Base-by-base conservation (phyloP, 2,329 filamentous ascomycete genomes). In the Beauveria brongniartii region DNA sequence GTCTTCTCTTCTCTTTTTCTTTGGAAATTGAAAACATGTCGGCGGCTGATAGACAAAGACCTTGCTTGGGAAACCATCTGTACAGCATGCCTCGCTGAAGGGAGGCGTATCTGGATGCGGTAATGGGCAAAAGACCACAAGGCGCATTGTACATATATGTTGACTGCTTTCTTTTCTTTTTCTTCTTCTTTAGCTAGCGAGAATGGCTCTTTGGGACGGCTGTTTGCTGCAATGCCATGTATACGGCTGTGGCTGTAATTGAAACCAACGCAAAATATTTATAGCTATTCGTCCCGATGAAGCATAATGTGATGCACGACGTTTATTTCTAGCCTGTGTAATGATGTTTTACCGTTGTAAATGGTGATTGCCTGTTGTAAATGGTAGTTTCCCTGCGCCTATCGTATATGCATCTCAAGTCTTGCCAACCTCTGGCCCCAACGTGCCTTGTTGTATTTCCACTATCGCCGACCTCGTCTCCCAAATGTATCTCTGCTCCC, bases 401-500 rank as follows among this genome's bases (percentile, higher is more conserved):
- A 10, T 30, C 14, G 12, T 58, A 24, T 37, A 50, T 48, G 44
- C 55, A 20, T 26, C 12, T 48, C 5, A n/a, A 40, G 20, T 52
- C 9, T 30, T 34, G 9, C 22, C 18, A 20, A 16, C 12, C 5
- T 28, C 7, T 37, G 6, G 26, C 28, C 9, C 18, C 26, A n/a
- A 14, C 18, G 5, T 5, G 10, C 22, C 16, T 46, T 44, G 6
- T 22, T 20, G 16, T 4, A 6, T 18, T 41, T 26, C 20, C 7
- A 47, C 28, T 43, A 56, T 8, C 54, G 54, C 16, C 54, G 46
- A 34, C 44, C 34, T n/a, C 37, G 48, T 53, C 56, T 59, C 37
- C 57, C 74, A 69, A 75, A 76, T 64, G 70, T 71, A 66, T 74
- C 75, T 50, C 73, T 75, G 52, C 74, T 74, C 0, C 86, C 85